These are phyloP conservation scores for Penicillium roqueforti DNA, from an alignment of 495 filamentous ascomycete species.

Conservation along the genomic window DNA sequence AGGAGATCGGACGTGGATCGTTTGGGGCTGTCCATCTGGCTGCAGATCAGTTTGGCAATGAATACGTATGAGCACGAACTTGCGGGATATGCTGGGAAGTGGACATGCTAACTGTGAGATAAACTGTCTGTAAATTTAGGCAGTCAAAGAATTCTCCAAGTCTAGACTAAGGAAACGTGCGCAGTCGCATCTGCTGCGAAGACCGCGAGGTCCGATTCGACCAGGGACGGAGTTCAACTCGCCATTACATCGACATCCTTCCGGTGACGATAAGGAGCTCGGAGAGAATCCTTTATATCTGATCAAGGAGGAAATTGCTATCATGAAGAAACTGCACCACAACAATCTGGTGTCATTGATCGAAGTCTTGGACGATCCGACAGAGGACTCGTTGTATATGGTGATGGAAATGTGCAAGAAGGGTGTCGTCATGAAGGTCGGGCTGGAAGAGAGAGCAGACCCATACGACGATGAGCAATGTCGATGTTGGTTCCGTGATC, in stretches of 20 bases:
- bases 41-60: conserved; percentile 81
- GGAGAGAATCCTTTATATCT: conserved; percentile 77
- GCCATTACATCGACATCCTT: conserved; percentile 51
- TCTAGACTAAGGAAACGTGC: conserved; percentile 84
- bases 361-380: conserved; percentile 92
- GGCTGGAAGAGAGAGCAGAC: conserved; percentile 73
- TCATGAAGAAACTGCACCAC: conserved; percentile 98
- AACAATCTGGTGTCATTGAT: conserved; percentile 87
- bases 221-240: conserved; percentile 61
- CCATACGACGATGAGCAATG: conserved; percentile 83
- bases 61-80: conserved; percentile 70
- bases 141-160: conserved; percentile 97
- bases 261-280: conserved; percentile 49
- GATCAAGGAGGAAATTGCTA: conserved; percentile 95
- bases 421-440: conserved; percentile 95
- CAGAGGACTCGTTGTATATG: conserved; percentile 96
- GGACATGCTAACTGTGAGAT: background rate
- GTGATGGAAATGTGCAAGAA: conserved; percentile 99
- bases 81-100: too few species aligned
- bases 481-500: conserved; percentile 88
- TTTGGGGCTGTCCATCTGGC: conserved; percentile 94
- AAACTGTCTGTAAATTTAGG: conserved; percentile 44
- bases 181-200: conserved; percentile 84
- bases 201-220: conserved; percentile 52
- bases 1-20: conserved; percentile 93